Evolutionary conservation across 2,329 filamentous ascomycete species (phyloP), one percentile per base, ranked within the genome.

Genomic region (Ophiobolus disseminans): DNA sequence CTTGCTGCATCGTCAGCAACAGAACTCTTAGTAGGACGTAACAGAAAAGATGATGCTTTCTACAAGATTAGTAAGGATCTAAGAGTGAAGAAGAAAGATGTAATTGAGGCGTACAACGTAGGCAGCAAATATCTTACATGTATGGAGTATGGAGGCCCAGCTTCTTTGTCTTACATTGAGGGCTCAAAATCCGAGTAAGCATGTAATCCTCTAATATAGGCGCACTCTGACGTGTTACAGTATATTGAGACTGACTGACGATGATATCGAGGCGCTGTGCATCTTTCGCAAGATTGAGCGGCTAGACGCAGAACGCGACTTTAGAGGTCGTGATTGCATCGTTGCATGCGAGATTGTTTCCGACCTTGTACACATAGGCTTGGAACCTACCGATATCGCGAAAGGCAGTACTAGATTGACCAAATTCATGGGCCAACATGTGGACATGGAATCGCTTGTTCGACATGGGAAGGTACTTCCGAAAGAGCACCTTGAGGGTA

Each of bases 361-460:
- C 20, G 34, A 37, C 20, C 34, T 37, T 37, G n/a, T 13, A 37
- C n/a, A 17, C 34, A 17, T 37, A 37, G 34, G 34, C 34, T 37
- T 37, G 16, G 20, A 13, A 17, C n/a, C 16, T 37, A 37, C 34
- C 17, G 20, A 13, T n/a, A 37, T 37, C 34, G 34, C 34, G 20
- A 37, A 37, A 37, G 34, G 34, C 34, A 37, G 17, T 17, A 37
- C 34, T 37, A 37, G 34, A 37, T 37, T 37, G 34, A 37, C 34
- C 20, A 37, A 21, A 17, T 37, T 37, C 11, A 37, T 37, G n/a
- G 34, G 34, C 34, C n/a, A 37, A 37, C 17, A 37, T 37, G 34
- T 37, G 34, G 34, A 37, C 17, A 37, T 37, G 17, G 34, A 37
- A 37, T 37, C 34, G 34, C 34, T 37, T 37, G 34, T 37, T 17